Conservation (phyloP, 2,329 filamentous ascomycete species). For the Talaromyces sp. region DNA sequence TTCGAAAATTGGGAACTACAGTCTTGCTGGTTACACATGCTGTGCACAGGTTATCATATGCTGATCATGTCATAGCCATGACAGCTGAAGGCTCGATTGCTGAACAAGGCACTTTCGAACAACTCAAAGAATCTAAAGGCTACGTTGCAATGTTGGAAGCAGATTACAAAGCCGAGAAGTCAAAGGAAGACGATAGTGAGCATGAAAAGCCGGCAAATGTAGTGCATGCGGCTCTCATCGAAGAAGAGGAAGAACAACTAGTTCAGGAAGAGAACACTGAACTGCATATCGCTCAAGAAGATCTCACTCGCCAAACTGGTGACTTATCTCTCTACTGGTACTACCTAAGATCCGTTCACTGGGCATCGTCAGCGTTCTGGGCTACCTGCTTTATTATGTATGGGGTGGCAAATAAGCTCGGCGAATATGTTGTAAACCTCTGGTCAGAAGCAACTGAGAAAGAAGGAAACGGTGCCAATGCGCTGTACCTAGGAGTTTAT, state of each 20-base stretch:
- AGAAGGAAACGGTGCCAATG: slow-evolving; percentile 7
- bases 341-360: slow-evolving; percentile 39
- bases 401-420: slow-evolving; percentile 4
- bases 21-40: slow-evolving; percentile 16
- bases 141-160: slow-evolving; percentile 42
- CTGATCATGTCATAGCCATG: slow-evolving; percentile 43
- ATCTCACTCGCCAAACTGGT: slow-evolving; percentile 32
- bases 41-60: slow-evolving; percentile 41
- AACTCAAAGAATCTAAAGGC: slow-evolving; percentile 35
- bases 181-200: neutral
- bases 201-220: neutral
- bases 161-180: slow-evolving; percentile 16
- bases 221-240: neutral
- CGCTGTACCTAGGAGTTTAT: slow-evolving; percentile 37
- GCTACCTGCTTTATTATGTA: neutral
- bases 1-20: slow-evolving; percentile 11
- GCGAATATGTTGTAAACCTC: slow-evolving; percentile 9
- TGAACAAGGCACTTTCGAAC: slow-evolving; percentile 42
- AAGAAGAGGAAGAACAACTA: neutral
- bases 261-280: neutral
- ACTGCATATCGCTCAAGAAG: slow-evolving; percentile 21
- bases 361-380: slow-evolving; percentile 21
- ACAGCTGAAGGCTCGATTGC: slow-evolving; percentile 35
- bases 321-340: slow-evolving; percentile 44
- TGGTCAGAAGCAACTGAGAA: slow-evolving; percentile 7